Evolutionary conservation across 2,329 filamentous ascomycete species (phyloP).

Genomic region (Aspergillus sojae): DNA sequence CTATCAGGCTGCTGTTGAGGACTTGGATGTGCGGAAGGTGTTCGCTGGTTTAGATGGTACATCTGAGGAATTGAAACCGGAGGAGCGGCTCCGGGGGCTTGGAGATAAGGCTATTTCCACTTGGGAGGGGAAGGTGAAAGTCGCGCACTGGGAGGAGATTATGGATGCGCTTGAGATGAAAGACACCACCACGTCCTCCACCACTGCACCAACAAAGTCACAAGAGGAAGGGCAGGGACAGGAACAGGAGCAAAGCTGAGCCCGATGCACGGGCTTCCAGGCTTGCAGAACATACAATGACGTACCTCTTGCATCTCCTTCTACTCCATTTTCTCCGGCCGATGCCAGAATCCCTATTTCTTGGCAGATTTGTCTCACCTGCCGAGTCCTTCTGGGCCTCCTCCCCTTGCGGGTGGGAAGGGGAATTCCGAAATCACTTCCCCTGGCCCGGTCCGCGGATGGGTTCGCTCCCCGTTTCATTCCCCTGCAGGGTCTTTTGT

Average conservation of each 20-base stretch:
- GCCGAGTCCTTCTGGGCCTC: neutral
- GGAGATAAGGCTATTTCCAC: slow-evolving; percentile 32
- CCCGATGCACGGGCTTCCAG: neutral
- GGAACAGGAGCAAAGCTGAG: neutral
- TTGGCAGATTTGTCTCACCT: neutral
- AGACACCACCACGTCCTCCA: slow-evolving; percentile 11
- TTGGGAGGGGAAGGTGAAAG: slow-evolving; percentile 36
- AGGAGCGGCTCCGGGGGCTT: slow-evolving; percentile 29
- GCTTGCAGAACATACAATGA: neutral
- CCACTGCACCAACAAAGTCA: too few species aligned
- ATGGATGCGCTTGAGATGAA: slow-evolving; percentile 42
- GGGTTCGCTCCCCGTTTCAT: neutral
- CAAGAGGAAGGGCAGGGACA: neutral
- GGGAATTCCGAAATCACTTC: neutral
- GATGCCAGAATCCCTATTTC: neutral
- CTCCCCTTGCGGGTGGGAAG: neutral
- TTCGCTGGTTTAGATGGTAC: slow-evolving; percentile 52
- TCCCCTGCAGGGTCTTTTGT: neutral
- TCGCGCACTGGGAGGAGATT: slow-evolving; percentile 43
- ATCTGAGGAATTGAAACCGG: slow-evolving; percentile 28
- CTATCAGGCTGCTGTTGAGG: slow-evolving; percentile 53
- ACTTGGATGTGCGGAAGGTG: slow-evolving; percentile 64
- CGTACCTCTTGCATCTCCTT: neutral
- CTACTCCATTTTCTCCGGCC: neutral
- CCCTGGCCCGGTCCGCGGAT: neutral